phyloP scores from a whole-genome alignment of 1,284 basidiomycete species.

The Sanghuangporus sanghuang region DNA sequence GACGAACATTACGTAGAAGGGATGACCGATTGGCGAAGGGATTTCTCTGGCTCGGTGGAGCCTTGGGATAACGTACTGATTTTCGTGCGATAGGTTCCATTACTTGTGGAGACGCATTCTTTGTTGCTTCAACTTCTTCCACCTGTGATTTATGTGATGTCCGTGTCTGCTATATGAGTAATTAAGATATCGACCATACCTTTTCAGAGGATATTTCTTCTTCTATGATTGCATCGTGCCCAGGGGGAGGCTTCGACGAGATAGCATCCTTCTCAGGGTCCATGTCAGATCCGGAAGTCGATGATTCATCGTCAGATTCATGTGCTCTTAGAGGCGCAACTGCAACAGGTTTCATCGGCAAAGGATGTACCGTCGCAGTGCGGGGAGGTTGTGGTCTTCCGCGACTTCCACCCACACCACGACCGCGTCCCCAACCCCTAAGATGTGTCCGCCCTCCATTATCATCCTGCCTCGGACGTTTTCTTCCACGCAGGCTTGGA shows the following conservation, averaged over 20 bases:
- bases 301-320: conserved; percentile 30
- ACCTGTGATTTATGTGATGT: background rate
- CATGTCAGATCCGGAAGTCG: conserved; percentile 52
- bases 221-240: conserved; percentile 11
- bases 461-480: conserved; percentile 28
- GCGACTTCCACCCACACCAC: conserved; percentile 30
- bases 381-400: conserved; percentile 28
- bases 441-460: conserved; percentile 1
- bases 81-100: conserved; percentile 23
- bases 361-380: conserved; percentile 24
- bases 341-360: conserved; percentile 14
- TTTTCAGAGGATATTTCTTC: background rate
- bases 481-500: conserved; percentile 31
- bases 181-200: background rate
- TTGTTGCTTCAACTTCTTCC: background rate
- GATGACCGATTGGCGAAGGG: conserved; percentile 65
- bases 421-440: conserved; percentile 20
- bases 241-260: conserved; percentile 47
- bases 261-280: conserved; percentile 28
- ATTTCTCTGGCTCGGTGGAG: conserved; percentile 43
- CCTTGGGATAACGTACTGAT: conserved; percentile 43
- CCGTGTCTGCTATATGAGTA: too few relatives aligned
- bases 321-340: background rate
- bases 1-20: conserved; percentile 69
- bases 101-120: background rate